phyloP scores from a whole-genome alignment of 257 asterid species.

The Orobanche coerulescens region DNA sequence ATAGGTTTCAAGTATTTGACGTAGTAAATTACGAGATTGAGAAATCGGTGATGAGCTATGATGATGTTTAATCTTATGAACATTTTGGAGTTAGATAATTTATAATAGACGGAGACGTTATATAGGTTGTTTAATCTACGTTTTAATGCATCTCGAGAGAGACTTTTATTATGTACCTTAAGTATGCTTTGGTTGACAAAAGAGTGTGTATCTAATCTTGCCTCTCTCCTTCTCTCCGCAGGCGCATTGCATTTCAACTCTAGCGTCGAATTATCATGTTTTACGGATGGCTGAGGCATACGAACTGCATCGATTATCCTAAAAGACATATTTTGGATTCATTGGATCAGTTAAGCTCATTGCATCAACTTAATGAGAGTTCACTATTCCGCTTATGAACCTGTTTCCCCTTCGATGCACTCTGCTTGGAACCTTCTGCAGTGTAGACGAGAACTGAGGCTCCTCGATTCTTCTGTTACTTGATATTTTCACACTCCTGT shows the following conservation, averaged over 20 bases:
- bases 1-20: too few relatives aligned
- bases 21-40: too few relatives aligned
- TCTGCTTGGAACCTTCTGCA: conserved; percentile 27
- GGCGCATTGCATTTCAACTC: conserved; percentile 40
- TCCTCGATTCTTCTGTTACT: conserved; percentile 21
- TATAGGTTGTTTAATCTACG: too few relatives aligned
- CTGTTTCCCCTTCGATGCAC: conserved; percentile 38
- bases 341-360: conserved; percentile 18
- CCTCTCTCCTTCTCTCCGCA: conserved; percentile 61
- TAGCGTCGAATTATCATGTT: conserved; percentile 34
- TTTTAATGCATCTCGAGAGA: too few relatives aligned
- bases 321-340: not conserved
- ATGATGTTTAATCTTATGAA: too few relatives aligned
- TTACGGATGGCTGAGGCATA: conserved; percentile 26
- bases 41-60: too few relatives aligned
- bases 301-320: conserved; percentile 33
- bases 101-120: too few relatives aligned
- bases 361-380: not conserved
- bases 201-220: conserved; percentile 20
- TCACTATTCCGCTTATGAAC: conserved; percentile 26
- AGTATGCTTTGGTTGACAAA: not conserved
- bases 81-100: too few relatives aligned
- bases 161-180: not conserved
- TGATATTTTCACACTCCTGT: conserved; percentile 32
- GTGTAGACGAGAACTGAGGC: conserved; percentile 27